Base-by-base conservation (phyloP, 495 filamentous ascomycete genomes). In the Mycothermus thermophilus region DNA sequence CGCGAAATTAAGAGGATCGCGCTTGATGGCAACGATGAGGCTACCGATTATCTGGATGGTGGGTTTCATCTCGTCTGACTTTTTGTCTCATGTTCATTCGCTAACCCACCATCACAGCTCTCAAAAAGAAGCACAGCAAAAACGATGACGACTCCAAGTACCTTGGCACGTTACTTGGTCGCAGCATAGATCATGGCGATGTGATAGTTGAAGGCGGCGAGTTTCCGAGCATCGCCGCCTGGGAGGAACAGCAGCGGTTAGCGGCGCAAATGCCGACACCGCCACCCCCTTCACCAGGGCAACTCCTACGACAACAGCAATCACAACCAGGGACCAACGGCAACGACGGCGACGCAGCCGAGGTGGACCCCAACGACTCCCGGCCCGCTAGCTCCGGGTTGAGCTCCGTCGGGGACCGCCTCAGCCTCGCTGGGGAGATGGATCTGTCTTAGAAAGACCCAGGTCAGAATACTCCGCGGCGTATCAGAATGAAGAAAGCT, bases 41-140 rank as follows among this genome's bases (percentile, higher is more conserved):
- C 69, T 35, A 73, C 67, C 35, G 84, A 93, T 54, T 93, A 77
- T 46, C 49, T 94, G 14, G 79, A 71, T 13, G 62, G 72, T 79
- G 49, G 44, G 58, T 47, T 25, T 16, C 24, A 2, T 29, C 8
- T 27, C 19, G 28, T 9, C 2, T 6, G 21, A 15, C 12, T 13
- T 27, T 21, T 27, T 33, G 0, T 22, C 17, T 27, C 5, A 11
- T 20, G 13, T 14, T 11, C 2, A 19, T 32, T 18, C 27, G 38
- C 3, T 32, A 10, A 28, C 13, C 23, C 30, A 15, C 14, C 16
- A 12, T 11, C 4, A 11, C 39, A 68, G 71, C 72, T 3, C 60
- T 93, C 37, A 90, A 86, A 55, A 80, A 82, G 50, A 88, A 85
- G 39, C 79, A 88, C 52, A 82, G 72, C 55, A 87, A 86, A 48